Conservation (phyloP, 768 basidiomycete species). For the Lactarius hengduanensis region DNA sequence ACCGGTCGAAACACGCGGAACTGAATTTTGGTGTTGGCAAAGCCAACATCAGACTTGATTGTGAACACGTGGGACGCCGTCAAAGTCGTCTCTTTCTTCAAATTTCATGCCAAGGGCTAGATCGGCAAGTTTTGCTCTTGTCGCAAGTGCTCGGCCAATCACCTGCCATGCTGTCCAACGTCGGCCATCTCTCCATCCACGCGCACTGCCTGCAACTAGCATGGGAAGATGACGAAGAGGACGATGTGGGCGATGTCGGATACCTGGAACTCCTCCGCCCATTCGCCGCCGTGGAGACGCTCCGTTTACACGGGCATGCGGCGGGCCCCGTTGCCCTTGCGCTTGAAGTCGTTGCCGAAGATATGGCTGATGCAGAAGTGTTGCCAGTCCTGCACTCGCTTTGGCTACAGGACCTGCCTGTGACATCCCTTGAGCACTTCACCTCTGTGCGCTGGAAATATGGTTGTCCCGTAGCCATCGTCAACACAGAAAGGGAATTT, state of each 20-base stretch:
- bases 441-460: background rate
- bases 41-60: background rate
- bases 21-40: background rate
- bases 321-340: background rate
- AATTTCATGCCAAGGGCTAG: background rate
- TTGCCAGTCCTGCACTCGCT: background rate
- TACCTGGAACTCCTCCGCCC: background rate
- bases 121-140: background rate
- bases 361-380: background rate
- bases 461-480: background rate
- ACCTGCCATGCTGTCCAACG: background rate
- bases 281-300: background rate
- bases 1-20: background rate
- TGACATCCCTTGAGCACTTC: background rate
- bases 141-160: background rate
- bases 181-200: background rate
- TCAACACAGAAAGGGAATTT: background rate
- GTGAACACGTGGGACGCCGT: background rate
- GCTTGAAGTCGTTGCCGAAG: background rate
- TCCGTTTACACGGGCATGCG: background rate
- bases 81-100: slow-evolving; percentile 1
- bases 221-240: background rate
- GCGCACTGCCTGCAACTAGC: background rate
- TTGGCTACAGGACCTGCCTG: background rate
- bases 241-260: background rate